phyloP scores from a whole-genome alignment of 2,329 filamentous ascomycete genomes.

The Fusarium continuum region DNA sequence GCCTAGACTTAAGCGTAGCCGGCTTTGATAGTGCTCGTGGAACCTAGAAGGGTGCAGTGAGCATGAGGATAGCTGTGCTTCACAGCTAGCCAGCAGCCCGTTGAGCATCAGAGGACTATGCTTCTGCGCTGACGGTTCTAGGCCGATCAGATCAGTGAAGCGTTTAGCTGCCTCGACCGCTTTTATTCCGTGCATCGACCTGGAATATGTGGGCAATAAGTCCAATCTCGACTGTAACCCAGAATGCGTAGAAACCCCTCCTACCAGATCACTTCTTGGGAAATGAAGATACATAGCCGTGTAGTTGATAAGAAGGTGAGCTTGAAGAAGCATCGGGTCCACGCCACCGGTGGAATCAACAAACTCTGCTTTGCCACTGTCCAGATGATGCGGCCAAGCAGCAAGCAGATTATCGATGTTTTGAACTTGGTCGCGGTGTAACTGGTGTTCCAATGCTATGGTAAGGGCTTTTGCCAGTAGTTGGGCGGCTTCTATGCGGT shows the following conservation, averaged over 20 bases:
- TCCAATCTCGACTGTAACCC: neutral
- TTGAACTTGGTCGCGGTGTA: neutral
- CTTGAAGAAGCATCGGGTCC: neutral
- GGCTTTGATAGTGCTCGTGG: neutral
- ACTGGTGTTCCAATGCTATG: neutral
- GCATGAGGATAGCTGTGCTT: neutral
- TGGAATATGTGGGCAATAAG: neutral
- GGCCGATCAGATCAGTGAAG: neutral
- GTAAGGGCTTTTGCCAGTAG: neutral
- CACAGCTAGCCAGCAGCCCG: neutral
- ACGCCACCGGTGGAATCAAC: neutral
- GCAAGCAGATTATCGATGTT: neutral
- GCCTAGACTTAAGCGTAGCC: neutral
- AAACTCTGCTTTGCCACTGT: neutral
- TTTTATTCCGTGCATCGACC: neutral
- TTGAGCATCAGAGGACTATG: neutral
- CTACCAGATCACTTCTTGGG: neutral
- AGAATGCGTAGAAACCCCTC: neutral
- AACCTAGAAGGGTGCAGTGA: neutral
- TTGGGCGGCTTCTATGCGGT: neutral
- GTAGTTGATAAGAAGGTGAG: neutral
- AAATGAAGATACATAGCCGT: neutral
- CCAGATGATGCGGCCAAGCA: neutral
- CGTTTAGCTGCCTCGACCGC: neutral
- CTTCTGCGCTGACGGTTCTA: neutral